Base-by-base conservation (phyloP, 2,329 filamentous ascomycete genomes). In the Xylaria sp. region DNA sequence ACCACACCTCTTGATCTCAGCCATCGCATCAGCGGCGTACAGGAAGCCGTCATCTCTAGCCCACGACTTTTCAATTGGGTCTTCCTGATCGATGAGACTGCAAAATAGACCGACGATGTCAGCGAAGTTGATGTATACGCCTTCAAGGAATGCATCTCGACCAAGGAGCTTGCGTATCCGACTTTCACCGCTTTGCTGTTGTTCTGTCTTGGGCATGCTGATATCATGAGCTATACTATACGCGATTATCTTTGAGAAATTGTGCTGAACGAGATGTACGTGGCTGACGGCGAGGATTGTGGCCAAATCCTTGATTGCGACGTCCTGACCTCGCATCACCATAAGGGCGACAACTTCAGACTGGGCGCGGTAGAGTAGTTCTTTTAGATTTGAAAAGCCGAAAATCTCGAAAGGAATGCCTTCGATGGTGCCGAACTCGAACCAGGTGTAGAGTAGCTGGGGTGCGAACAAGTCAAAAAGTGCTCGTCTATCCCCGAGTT, bases 381-480 rank as follows among this genome's bases (percentile, higher is more conserved):
- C 86, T 17, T 78, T 70, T 1, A 97, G 79, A 16, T 74, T 84
- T 1, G 72, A 54, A 66, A 95, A 99, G 1, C 87, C 88, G 70
- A 99, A 99, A 1, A 94, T 89, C n/a, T 80, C 76, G 66, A 84
- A 96, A 0, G 94, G 93, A 44, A 99, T 89, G 2, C 84, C 78
- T n/a, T 82, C 77, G 7, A 96, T 76, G 1, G 76, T 73, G 54
- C 88, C 82, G 1, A 75, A 74, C 57, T 91, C 85, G 2, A 95
- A 82, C 93, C 92, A 99, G 0, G 92, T 96, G 68, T 91, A 96
- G 2, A 97, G 76, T 6, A 99, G 79, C 66, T 99, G 94, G 2
- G 92, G 86, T 6, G 91, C 87, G 67, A 97, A 99, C 0, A 97
- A 77, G 5, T 78, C 77, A 67, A 99, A 97, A 1, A 99, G 75